Percentiles rank a stretch among this genome's conserved stretches.
These are phyloP conservation scores for Sugiyamaella americana DNA, from an alignment of 805 yeast species.

Conservation along the genomic window DNA sequence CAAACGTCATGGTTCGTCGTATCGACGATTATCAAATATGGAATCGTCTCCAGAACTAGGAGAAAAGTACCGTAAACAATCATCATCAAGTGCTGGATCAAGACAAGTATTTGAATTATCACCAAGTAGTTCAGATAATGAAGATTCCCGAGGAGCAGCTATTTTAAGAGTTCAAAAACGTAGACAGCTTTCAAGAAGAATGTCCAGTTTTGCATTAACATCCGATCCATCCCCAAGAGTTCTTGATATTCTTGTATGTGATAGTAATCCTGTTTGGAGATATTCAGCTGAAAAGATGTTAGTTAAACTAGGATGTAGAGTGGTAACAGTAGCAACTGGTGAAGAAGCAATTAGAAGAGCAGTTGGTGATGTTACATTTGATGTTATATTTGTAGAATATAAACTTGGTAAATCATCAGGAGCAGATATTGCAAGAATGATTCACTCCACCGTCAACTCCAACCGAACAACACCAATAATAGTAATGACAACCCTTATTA, in stretches of 20 bases:
- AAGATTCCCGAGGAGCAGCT: constrained; percentile 47
- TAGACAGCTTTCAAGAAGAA: constrained; percentile 44
- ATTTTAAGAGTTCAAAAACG: constrained; percentile 40
- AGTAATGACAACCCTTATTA: constrained; percentile 64
- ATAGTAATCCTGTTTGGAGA: constrained; percentile 77
- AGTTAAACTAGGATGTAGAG: constrained; percentile 69
- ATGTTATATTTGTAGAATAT: constrained; percentile 71
- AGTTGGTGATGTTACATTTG: constrained; percentile 78
- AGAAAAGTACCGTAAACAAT: constrained; percentile 19
- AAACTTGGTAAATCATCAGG: constrained; percentile 62
- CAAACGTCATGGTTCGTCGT: constrained; percentile 5
- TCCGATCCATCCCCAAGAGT: constrained; percentile 17
- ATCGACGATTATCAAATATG: constrained; percentile 19
- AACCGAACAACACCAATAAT: constrained; percentile 73
- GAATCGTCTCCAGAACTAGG: constrained; percentile 22
- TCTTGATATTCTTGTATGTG: constrained; percentile 73
- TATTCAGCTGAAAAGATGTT: constrained; percentile 59
- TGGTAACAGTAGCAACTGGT: constrained; percentile 68
- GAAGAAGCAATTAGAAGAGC: constrained; percentile 78
- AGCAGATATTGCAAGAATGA: constrained; percentile 68
- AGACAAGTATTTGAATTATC: constrained; percentile 27
- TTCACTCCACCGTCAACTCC: constrained; percentile 68
- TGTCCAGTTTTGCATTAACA: constrained; percentile 15
- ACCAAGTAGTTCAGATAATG: constrained; percentile 60
- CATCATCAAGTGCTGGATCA: constrained; percentile 7